Conservation (phyloP, 1,139 yeast species). For the Saccharomycopsis phalli region DNA sequence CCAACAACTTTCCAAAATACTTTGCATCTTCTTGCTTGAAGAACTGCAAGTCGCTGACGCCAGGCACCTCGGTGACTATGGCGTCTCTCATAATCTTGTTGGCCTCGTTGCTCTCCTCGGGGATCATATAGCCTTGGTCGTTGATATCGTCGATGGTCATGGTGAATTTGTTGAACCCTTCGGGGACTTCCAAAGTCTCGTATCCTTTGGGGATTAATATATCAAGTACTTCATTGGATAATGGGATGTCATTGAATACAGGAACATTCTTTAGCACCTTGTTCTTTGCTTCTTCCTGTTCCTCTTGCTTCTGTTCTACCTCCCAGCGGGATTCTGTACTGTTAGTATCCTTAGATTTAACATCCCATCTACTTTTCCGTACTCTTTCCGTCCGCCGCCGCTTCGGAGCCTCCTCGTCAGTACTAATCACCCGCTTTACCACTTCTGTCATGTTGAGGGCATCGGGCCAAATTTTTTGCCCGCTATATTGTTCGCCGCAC, state of each 20-base stretch:
- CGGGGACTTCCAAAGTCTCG: constrained; percentile 39
- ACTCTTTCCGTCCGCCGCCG: constrained; percentile 24
- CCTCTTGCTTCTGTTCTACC: constrained; percentile 19
- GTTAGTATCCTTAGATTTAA: constrained; percentile 17
- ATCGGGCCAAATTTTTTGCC: no score
- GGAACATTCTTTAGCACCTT: constrained; percentile 30
- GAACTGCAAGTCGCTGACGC: constrained; percentile 51
- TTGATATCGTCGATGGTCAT: constrained; percentile 25
- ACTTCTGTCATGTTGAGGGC: no score
- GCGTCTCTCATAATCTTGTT: constrained; percentile 26
- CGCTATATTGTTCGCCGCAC: no score
- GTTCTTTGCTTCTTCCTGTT: constrained; percentile 21
- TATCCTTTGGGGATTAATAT: constrained; percentile 50
- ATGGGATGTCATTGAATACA: constrained; percentile 36
- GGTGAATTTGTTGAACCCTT: constrained; percentile 33
- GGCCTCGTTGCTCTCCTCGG: constrained; percentile 26
- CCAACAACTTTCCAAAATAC: constrained; percentile 57
- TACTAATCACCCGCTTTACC: background rate
- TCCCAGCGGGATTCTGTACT: constrained; percentile 24
- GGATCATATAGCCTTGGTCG: constrained; percentile 30
- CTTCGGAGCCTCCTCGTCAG: no score
- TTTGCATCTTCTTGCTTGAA: constrained; percentile 67
- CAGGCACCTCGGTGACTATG: constrained; percentile 52
- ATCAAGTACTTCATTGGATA: constrained; percentile 43
- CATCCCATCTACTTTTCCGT: constrained; percentile 29